Conservation (phyloP, 192 early-diverging fungal species). For the Podila horticola region DNA sequence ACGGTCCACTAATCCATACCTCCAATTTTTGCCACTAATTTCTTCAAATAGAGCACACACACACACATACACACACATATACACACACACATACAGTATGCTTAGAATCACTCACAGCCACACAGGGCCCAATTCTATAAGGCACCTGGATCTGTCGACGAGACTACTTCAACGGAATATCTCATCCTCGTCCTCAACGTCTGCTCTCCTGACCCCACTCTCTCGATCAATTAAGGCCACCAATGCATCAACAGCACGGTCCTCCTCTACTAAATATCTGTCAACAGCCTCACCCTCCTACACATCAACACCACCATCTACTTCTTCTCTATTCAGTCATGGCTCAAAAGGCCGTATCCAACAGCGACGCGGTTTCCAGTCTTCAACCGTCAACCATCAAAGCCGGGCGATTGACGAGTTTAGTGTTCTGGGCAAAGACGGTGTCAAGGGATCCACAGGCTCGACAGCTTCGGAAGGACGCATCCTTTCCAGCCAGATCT, state of each 20-base stretch:
- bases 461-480: constrained; percentile 6
- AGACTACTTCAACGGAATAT: constrained; percentile 19
- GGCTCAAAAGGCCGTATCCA: not conserved
- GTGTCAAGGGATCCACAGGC: not conserved
- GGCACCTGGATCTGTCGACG: constrained; percentile 11
- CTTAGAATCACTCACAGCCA: constrained; percentile 33
- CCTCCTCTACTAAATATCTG: constrained; percentile 1
- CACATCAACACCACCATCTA: not conserved
- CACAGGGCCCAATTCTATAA: constrained; percentile 11
- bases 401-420: constrained; percentile 38
- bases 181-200: not conserved
- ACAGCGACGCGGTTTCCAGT: constrained; percentile 21
- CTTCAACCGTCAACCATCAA: constrained; percentile 4
- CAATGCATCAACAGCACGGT: not conserved
- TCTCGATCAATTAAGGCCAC: not conserved
- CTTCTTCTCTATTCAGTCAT: not conserved
- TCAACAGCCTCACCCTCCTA: not conserved
- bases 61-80: not conserved
- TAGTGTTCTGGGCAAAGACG: constrained; percentile 14
- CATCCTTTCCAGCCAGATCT: constrained; percentile 24
- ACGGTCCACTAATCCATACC: not conserved
- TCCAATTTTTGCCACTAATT: not conserved
- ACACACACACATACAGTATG: constrained; percentile 4
- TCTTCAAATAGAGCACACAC: not conserved
- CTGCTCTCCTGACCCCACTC: not conserved